These are phyloP conservation scores for Nicotiana tabacum DNA, from an alignment of 257 asterid genomes.

Conservation along the genomic window DNA sequence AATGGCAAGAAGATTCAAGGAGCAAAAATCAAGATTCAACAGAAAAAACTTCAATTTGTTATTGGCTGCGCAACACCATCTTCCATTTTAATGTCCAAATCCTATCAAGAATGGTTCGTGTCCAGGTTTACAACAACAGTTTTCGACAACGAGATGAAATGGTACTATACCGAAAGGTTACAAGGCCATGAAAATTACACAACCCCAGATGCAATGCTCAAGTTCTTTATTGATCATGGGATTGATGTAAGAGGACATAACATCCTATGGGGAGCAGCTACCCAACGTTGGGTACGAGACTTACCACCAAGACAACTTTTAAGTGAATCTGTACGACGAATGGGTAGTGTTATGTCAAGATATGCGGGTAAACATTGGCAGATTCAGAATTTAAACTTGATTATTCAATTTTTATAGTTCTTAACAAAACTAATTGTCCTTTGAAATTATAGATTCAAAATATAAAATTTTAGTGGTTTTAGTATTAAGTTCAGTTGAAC, in stretches of 20 bases:
- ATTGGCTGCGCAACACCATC: slow-evolving; percentile 39
- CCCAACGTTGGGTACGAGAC: slow-evolving; percentile 25
- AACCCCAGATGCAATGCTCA: slow-evolving; percentile 46
- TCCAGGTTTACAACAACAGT: slow-evolving; percentile 40
- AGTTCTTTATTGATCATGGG: slow-evolving; percentile 23
- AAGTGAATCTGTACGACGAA: slow-evolving; percentile 21
- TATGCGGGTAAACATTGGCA: slow-evolving; percentile 15
- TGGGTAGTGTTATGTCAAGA: slow-evolving; percentile 39
- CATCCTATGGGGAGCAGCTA: slow-evolving; percentile 39
- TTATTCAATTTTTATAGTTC: background rate
- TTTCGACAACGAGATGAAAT: slow-evolving; percentile 55
- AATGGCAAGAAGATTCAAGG: slow-evolving; percentile 32
- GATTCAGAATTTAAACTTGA: background rate
- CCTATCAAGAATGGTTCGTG: slow-evolving; percentile 45
- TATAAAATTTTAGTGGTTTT: too few relatives aligned
- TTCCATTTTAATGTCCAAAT: slow-evolving; percentile 24
- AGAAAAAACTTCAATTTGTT: slow-evolving; percentile 29
- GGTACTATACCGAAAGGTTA: slow-evolving; percentile 38
- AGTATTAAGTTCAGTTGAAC: background rate
- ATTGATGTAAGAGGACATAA: slow-evolving; percentile 47
- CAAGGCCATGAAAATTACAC: slow-evolving; percentile 40
- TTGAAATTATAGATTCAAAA: too few relatives aligned
- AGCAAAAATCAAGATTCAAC: slow-evolving; percentile 29
- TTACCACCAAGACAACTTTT: slow-evolving; percentile 24
- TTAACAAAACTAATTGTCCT: too few relatives aligned